Base-by-base conservation (phyloP, 2,329 filamentous ascomycete genomes). In the Fusarium sp. region DNA sequence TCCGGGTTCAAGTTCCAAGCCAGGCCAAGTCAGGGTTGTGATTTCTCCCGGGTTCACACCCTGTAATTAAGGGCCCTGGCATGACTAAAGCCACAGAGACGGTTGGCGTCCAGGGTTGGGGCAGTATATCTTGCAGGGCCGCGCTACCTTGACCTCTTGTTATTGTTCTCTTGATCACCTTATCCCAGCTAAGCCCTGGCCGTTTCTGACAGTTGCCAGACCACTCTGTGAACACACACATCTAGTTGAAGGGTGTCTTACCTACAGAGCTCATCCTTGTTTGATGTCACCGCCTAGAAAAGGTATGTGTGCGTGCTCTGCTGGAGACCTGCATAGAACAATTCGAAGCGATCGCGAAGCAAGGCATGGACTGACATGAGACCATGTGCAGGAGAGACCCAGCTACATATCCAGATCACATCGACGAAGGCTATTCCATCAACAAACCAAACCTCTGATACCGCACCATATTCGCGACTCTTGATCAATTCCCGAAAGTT, bases 71-170 rank as follows among this genome's bases (percentile, higher is more conserved):
- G 64, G 50, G 48, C 59, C 73, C 57, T 60, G 59, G 45, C 56
- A 58, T 65, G 65, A 74, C 73, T 61, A 75, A 74, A 70, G 60
- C 45, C 67, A 60, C 50, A 66, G 52, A 55, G 64, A 58, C 48
- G 42, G 65, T 62, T 56, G 63, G 42, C 56, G 45, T 40, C 42
- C 49, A 50, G 59, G 42, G 58, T 44, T 68, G 69, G 64, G 68
- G 56, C 65, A 70, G 67, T 75, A 75, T 74, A 75, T 75, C 73
- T 75, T 75, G 71, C 69, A 73, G 69, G 59, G 62, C 59, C 67
- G 62, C 73, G 73, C 73, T 74, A 69, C 59, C 50, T 75, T 71
- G 55, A 67, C 63, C 60, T 71, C 57, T 73, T 57, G 49, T 66
- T 64, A 64, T 66, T 64, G 46, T 70, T 74, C 55, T 73, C 62